Percentiles rank a stretch among this genome's conserved stretches.
These are phyloP conservation scores for Mortierella sp. DNA, from an alignment of 371 early-diverging fungal genomes.

Conservation along the genomic window DNA sequence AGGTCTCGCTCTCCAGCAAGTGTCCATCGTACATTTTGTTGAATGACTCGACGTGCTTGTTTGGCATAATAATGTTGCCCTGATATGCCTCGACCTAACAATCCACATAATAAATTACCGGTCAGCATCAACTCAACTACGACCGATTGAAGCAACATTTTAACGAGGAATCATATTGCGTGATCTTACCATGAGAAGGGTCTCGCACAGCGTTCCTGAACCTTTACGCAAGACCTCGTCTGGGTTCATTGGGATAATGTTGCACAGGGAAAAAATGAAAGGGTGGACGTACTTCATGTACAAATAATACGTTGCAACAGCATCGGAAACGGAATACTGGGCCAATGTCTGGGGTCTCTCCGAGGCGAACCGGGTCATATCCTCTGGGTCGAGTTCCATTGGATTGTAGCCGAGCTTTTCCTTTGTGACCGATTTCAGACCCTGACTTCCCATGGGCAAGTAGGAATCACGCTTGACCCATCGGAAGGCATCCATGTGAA, in stretches of 20 bases:
- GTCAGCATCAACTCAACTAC: neutral
- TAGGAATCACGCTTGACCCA: constrained; percentile 99
- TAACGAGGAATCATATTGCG: neutral
- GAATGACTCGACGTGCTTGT: constrained; percentile 88
- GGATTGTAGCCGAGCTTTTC: constrained; percentile 99
- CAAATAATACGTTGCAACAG: constrained; percentile 99
- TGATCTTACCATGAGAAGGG: constrained; percentile 91
- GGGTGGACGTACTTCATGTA: constrained; percentile 99
- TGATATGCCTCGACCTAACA: constrained; percentile 89
- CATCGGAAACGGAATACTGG: constrained; percentile 99
- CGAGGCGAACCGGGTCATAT: constrained; percentile 96
- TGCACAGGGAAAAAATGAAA: constrained; percentile 99
- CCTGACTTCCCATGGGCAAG: constrained; percentile 98
- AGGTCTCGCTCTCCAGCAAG: constrained; percentile 95
- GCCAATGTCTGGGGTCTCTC: constrained; percentile 98
- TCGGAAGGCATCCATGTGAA: constrained; percentile 99
- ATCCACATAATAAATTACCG: neutral
- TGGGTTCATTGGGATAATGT: constrained; percentile 98
- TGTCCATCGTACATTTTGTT: constrained; percentile 93
- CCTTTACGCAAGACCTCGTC: constrained; percentile 98
- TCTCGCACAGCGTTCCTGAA: constrained; percentile 98
- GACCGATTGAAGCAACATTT: neutral
- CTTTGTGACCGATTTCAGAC: constrained; percentile 96
- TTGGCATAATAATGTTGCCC: constrained; percentile 96
- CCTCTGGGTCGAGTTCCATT: constrained; percentile 99